Evolutionary conservation across 2,329 filamentous ascomycete species (phyloP).

Genomic region (Didymella segeticola): DNA sequence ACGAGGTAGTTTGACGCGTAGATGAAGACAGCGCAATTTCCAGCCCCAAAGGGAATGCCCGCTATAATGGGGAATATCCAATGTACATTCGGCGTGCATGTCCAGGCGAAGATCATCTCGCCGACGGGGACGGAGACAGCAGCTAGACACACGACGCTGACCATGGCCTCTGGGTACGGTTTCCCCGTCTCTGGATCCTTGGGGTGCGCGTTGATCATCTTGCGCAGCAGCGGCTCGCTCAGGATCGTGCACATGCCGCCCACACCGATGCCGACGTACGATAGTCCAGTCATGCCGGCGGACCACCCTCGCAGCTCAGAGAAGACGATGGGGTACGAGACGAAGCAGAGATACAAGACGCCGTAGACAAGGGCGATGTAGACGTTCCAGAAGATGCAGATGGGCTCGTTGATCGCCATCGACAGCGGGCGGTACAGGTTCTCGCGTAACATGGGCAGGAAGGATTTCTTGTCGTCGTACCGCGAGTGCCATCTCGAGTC

Average conservation of each 20-base stretch:
- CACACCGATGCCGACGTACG: conserved; percentile 76
- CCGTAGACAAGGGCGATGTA: conserved; percentile 81
- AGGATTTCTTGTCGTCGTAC: conserved; percentile 76
- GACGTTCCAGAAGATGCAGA: conserved; percentile 79
- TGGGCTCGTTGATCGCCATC: conserved; percentile 81
- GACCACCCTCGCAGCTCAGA: conserved; percentile 77
- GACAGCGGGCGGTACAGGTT: conserved; percentile 81
- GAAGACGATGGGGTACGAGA: conserved; percentile 89
- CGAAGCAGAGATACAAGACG: conserved; percentile 88
- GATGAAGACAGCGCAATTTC: conserved; percentile 81
- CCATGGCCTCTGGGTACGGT: conserved; percentile 78
- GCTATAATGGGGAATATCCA: conserved; percentile 83
- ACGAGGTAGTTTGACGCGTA: conserved; percentile 83
- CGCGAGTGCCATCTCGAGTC: conserved; percentile 77
- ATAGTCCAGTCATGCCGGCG: conserved; percentile 73
- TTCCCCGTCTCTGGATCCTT: conserved; percentile 77
- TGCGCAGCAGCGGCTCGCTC: conserved; percentile 72
- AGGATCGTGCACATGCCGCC: conserved; percentile 60
- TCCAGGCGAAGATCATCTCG: conserved; percentile 82
- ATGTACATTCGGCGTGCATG: conserved; percentile 75
- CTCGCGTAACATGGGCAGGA: conserved; percentile 71
- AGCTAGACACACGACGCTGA: conserved; percentile 79
- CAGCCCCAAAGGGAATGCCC: conserved; percentile 78
- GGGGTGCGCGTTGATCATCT: conserved; percentile 77
- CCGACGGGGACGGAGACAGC: conserved; percentile 76